Base-by-base conservation (phyloP, 345 rosid genomes). In the Turritis glabra region DNA sequence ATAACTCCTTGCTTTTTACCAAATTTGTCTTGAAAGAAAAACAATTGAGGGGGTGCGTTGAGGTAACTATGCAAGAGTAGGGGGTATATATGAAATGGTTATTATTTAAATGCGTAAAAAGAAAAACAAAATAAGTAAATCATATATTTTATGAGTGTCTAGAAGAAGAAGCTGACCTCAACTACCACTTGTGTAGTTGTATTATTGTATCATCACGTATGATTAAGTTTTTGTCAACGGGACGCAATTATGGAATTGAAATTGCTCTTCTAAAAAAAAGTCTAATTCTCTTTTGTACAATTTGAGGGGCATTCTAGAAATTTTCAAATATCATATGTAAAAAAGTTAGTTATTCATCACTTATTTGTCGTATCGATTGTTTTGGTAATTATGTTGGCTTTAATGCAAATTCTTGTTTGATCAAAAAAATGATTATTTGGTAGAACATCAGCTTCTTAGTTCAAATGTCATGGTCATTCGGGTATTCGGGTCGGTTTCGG, bases 131-230 rank as follows among this genome's bases (percentile, higher is more conserved):
- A 26, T 54, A 56, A 25, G 44, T 41, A 17, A 40, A 38, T n/a
- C n/a, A 17, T 14, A 3, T 15, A 54, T 7, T 55, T 3, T 29
- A 55, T 29, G 41, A 56, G 41, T 10, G 4, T 43, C 72, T 64
- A 64, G 40, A 65, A 65, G 40, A 65, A 65, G 72, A 61, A 30
- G 78, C 27, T 46, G 67, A 56, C 72, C 41, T 66, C 72, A 56
- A 66, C 78, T 0, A 35, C 78, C 59, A 46, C 52, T 55, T 29
- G 12, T 25, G 48, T 65, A 43, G 35, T 55, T 65, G 59, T 55
- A 44, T 64, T 64, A 55, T 73, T 21, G 27, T 32, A 32, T 32
- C 10, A 64, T 64, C 27, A 40, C 23, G 22, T 51, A 29, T 73
- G 46, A 21, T 64, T 3, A 32, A 44, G 58, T 48, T 17, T 55